A percentile compares a stretch with the other conserved stretches of the same genome.
Conservation (phyloP, 257 asterid species). For the Primulina tabacum region DNA sequence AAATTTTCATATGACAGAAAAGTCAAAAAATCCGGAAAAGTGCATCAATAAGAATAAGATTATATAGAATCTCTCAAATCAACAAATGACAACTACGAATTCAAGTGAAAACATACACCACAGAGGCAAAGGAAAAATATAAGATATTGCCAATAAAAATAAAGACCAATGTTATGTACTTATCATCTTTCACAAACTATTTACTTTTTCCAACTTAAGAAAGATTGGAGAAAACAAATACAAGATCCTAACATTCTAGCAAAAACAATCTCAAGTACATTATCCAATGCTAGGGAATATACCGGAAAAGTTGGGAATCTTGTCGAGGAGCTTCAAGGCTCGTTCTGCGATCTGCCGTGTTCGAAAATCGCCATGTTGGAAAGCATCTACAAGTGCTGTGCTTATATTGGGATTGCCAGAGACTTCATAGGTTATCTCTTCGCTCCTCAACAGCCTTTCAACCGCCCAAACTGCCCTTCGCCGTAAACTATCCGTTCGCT, state of each 20-base stretch:
- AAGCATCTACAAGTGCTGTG: conserved; percentile 89
- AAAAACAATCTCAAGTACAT: conserved; percentile 15
- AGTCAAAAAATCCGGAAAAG: not conserved
- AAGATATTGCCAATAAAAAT: conserved; percentile 25
- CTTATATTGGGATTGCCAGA: conserved; percentile 71
- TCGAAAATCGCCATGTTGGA: conserved; percentile 76
- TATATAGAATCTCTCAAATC: conserved; percentile 20
- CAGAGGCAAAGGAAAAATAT: conserved; percentile 6
- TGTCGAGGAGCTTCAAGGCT: conserved; percentile 78
- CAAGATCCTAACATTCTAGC: conserved; percentile 16
- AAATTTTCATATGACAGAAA: too few relatives aligned
- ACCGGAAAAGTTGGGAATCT: conserved; percentile 86
- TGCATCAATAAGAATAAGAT: not conserved
- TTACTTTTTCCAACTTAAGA: conserved; percentile 6
- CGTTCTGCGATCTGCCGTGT: conserved; percentile 91
- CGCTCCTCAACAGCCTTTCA: conserved; percentile 69
- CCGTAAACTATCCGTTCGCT: conserved; percentile 64
- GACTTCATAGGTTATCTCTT: conserved; percentile 59
- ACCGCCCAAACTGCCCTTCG: conserved; percentile 89
- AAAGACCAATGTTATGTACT: conserved; percentile 34
- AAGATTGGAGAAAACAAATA: conserved; percentile 7
- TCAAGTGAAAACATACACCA: conserved; percentile 17
- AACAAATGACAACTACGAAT: conserved; percentile 17
- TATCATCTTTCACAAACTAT: conserved; percentile 28
- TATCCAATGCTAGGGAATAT: conserved; percentile 55